Evolutionary conservation across 2,329 filamentous ascomycete genomes (phyloP), one percentile per base, ranked within the genome.

Genomic region (Ceratocystis harringtonii): DNA sequence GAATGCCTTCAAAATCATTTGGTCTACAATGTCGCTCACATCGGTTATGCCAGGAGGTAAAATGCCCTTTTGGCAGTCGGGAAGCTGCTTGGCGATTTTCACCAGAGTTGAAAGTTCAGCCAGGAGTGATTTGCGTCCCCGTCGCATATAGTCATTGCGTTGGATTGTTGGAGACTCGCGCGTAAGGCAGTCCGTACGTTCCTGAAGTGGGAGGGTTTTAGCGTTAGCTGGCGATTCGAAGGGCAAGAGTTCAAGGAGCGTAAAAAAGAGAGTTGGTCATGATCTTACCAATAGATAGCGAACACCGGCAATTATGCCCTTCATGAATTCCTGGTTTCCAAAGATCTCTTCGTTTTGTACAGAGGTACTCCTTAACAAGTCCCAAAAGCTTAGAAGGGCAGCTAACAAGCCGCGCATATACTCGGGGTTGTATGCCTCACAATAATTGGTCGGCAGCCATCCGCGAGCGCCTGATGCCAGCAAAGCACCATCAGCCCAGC

Each of bases 361-460:
- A 25, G 85, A 85, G 41, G 88, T 89, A 71, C 88, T 90, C 71
- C 89, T 82, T 70, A 96, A 81, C 63, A 95, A 78, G 73, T 96
- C 92, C 92, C 92, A 96, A 68, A 97, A 91, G 72, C 94, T 89
- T 15, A 94, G 84, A 68, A 96, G 79, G 0, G 92, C 90, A 70
- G 90, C 91, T 44, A 99, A 79, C 25, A 99, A 80, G 69, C 85
- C 91, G 65, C 86, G 84, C 80, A 97, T 92, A 69, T 91, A 86
- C 25, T 90, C 84, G 58, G 92, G 90, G 70, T 96, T 90, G 74
- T 96, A 99, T 8, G 90, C 83, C 73, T 96, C 92, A 78, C 94
- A 99, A 74, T 97, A 99, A 75, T 99, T 99, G 7, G 94, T 99
- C 2, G 94, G 94, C 68, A 99, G 79, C 94, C 94, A 99, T 68